phyloP scores from a whole-genome alignment of 352 stramenopile species.

The Globisporangium abappressorium region DNA sequence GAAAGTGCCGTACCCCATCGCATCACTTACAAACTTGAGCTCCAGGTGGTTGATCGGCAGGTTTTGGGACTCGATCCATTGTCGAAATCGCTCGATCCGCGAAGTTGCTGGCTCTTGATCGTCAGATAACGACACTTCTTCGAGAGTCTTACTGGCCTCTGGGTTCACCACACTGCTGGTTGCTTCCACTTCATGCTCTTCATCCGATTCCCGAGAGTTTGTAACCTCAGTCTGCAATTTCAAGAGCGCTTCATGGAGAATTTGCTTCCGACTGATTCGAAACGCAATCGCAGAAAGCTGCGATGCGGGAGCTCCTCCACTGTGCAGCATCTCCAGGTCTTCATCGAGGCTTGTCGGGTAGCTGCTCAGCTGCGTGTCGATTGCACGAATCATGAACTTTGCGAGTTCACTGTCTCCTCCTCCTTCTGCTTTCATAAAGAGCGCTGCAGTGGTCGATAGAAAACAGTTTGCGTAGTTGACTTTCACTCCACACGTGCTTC shows the following conservation, averaged over 20 bases:
- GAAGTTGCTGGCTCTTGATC: conserved; percentile 12
- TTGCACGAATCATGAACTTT: conserved; percentile 12
- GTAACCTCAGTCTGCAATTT: conserved; percentile 14
- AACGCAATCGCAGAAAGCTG: conserved; percentile 35
- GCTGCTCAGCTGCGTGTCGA: conserved; percentile 20
- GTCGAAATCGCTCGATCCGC: conserved; percentile 29
- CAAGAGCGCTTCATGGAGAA: conserved; percentile 30
- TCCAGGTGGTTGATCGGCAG: conserved; percentile 57
- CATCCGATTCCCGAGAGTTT: not conserved
- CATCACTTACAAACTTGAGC: conserved; percentile 43
- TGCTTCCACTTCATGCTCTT: not conserved
- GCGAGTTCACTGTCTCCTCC: conserved; percentile 9
- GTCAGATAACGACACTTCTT: not conserved
- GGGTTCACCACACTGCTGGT: not conserved
- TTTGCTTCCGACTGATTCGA: conserved; percentile 48
- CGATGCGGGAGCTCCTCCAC: not conserved
- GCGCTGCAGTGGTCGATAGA: conserved; percentile 10
- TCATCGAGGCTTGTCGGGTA: conserved; percentile 44
- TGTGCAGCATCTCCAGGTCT: conserved; percentile 22
- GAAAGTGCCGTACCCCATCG: conserved; percentile 67
- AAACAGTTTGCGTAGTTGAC: conserved; percentile 36
- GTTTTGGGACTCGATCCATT: conserved; percentile 35
- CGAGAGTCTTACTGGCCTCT: not conserved
- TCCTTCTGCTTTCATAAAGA: conserved; percentile 7
- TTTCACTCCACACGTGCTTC: conserved; percentile 18